These are phyloP conservation scores for Bacidia gigantensis DNA, from an alignment of 495 filamentous ascomycete genomes.

Conservation along the genomic window DNA sequence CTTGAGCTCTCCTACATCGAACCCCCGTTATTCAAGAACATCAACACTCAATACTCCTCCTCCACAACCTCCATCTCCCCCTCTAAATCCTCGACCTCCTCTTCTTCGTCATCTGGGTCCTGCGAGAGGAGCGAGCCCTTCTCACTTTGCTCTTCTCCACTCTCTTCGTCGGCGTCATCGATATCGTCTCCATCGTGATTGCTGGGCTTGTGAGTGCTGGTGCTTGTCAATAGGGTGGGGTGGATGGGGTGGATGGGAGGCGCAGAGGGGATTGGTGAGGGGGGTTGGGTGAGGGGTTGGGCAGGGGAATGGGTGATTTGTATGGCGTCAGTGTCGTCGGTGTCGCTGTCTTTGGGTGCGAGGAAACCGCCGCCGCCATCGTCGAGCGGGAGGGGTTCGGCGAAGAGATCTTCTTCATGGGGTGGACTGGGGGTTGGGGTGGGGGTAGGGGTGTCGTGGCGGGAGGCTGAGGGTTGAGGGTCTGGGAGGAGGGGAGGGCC, in stretches of 20 bases:
- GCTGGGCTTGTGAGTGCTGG: conserved; percentile 12
- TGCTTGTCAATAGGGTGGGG: conserved; percentile 4
- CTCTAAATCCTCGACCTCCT: conserved; percentile 37
- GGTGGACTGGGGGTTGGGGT: not conserved
- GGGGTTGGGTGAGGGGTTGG: not conserved
- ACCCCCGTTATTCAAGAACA: too few relatives aligned
- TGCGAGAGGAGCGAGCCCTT: conserved; percentile 38
- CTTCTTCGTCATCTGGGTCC: conserved; percentile 56
- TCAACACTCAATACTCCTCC: not conserved
- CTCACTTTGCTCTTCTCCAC: conserved; percentile 17
- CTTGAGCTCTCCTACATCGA: too few relatives aligned
- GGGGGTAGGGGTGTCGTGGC: too few relatives aligned
- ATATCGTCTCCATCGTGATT: conserved; percentile 13
- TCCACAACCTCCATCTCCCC: not conserved
- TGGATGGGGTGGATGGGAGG: not conserved
- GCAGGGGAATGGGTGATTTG: conserved; percentile 1
- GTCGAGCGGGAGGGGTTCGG: not conserved
- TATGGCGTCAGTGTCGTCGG: conserved; percentile 9
- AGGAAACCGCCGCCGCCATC: not conserved
- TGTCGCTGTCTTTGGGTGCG: not conserved
- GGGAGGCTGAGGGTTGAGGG: not conserved
- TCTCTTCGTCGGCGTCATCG: conserved; percentile 1
- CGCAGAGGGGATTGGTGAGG: not conserved
- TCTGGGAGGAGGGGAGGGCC: not conserved
- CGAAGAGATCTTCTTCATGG: not conserved